These are phyloP conservation scores for Ogataea polymorpha DNA, from an alignment of 805 yeast species.

Conservation along the genomic window DNA sequence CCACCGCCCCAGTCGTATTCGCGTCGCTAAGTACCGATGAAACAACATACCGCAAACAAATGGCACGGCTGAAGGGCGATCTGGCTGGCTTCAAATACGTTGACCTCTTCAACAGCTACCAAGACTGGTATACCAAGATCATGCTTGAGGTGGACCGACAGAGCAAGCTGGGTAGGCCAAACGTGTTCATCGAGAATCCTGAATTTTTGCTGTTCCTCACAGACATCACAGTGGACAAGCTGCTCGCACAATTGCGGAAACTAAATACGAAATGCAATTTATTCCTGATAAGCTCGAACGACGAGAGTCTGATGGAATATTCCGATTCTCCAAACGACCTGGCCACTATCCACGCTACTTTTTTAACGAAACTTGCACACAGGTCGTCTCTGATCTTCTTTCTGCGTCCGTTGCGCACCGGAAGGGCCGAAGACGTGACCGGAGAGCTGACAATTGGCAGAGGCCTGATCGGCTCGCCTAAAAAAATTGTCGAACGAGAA, in stretches of 20 bases:
- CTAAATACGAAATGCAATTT: slow-evolving; percentile 23
- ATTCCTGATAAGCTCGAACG: slow-evolving; percentile 22
- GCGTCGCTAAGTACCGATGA: slow-evolving; percentile 32
- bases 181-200: slow-evolving; percentile 29
- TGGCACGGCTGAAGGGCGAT: slow-evolving; percentile 37
- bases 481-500: slow-evolving; percentile 52
- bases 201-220: slow-evolving; percentile 26
- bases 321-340: slow-evolving; percentile 19
- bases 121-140: slow-evolving; percentile 27
- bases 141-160: slow-evolving; percentile 13
- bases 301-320: slow-evolving; percentile 20
- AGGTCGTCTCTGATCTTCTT: slow-evolving; percentile 51
- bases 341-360: slow-evolving; percentile 40
- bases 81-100: slow-evolving; percentile 37
- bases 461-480: slow-evolving; percentile 42
- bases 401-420: slow-evolving; percentile 69
- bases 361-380: slow-evolving; percentile 46
- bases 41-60: slow-evolving; percentile 30
- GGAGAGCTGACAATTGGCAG: slow-evolving; percentile 61
- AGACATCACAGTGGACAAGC: slow-evolving; percentile 3
- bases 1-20: slow-evolving; percentile 36
- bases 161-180: slow-evolving; percentile 23
- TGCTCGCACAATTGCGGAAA: slow-evolving; percentile 19
- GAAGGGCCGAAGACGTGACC: slow-evolving; percentile 78
- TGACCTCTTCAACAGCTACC: slow-evolving; percentile 38